These are phyloP conservation scores for Punctularia strigosozonata DNA, from an alignment of 768 basidiomycete genomes.

Conservation along the genomic window DNA sequence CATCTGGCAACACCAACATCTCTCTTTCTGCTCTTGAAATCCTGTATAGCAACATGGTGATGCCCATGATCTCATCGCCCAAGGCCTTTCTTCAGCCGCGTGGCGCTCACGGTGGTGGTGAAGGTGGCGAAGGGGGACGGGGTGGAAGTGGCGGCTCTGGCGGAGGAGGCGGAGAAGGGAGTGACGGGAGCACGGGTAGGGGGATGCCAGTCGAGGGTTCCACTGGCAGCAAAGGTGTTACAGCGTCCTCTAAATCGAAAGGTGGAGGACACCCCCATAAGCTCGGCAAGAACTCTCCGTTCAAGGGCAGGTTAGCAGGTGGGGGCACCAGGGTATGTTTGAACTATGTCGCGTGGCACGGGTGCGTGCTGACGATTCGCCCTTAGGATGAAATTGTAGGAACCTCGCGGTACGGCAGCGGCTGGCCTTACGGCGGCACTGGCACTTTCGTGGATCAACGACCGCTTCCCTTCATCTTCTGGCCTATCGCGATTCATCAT, in stretches of 20 bases:
- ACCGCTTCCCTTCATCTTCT: slow-evolving; percentile 4
- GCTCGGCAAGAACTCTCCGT: not conserved
- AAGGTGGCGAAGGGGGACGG: slow-evolving; percentile 1
- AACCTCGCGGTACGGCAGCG: slow-evolving; percentile 4
- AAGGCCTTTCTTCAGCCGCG: too few species aligned
- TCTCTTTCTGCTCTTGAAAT: too few species aligned
- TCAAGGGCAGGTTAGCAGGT: not conserved
- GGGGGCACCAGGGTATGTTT: not conserved
- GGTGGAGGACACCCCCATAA: not conserved
- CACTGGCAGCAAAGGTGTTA: not conserved
- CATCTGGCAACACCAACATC: too few species aligned
- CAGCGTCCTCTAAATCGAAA: not conserved
- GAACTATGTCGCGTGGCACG: not conserved
- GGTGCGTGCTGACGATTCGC: not conserved
- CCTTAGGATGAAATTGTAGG: not conserved
- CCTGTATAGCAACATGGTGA: too few species aligned
- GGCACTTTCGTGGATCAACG: slow-evolving; percentile 1
- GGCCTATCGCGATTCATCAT: not conserved
- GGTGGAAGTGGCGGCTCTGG: not conserved
- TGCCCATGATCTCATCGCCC: too few species aligned
- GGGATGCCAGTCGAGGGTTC: too few species aligned
- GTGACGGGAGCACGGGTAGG: too few species aligned
- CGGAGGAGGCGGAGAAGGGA: not conserved
- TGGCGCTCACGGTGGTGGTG: too few species aligned
- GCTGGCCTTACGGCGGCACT: slow-evolving; percentile 2